Percentiles rank a stretch among this genome's conserved stretches.
These are phyloP conservation scores for Aspergillus sp. DNA, from an alignment of 2,329 filamentous ascomycete species.

Conservation along the genomic window DNA sequence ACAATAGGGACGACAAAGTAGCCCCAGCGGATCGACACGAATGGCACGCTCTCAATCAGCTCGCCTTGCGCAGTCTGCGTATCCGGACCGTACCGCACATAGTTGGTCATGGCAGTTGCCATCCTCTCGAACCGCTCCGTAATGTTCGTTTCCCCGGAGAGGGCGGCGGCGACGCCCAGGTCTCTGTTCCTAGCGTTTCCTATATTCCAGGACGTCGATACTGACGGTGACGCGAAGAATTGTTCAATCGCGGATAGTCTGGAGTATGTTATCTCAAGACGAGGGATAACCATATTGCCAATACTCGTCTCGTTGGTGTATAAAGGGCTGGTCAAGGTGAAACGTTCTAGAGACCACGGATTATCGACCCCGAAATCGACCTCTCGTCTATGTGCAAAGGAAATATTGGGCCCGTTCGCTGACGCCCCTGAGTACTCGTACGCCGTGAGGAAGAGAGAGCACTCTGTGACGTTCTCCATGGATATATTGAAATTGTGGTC, in stretches of 20 bases:
- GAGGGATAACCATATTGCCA: constrained; percentile 15
- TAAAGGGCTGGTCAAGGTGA: neutral
- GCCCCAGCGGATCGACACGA: constrained; percentile 23
- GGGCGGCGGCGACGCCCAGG: constrained; percentile 17
- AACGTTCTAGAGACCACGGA: constrained; percentile 4
- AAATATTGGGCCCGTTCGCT: constrained; percentile 20
- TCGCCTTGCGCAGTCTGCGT: constrained; percentile 15
- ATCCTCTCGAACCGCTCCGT: constrained; percentile 19
- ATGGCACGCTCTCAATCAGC: constrained; percentile 14
- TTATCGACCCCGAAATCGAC: constrained; percentile 18
- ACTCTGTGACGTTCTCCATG: constrained; percentile 21
- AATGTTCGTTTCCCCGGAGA: constrained; percentile 15
- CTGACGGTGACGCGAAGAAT: constrained; percentile 19
- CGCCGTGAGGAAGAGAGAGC: constrained; percentile 19
- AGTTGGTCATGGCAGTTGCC: constrained; percentile 21
- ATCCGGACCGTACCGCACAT: constrained; percentile 21
- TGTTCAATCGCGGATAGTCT: constrained; percentile 7
- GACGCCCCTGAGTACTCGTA: constrained; percentile 17
- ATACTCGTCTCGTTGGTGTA: constrained; percentile 14
- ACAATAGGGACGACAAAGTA: constrained; percentile 22
- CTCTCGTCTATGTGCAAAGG: constrained; percentile 13
- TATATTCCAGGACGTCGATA: constrained; percentile 13
- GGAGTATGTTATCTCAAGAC: constrained; percentile 11
- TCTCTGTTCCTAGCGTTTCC: constrained; percentile 15
- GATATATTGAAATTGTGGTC: constrained; percentile 7